These are phyloP conservation scores for Ophiocordyceps robertsii DNA, from an alignment of 2,329 filamentous ascomycete genomes.

Conservation along the genomic window DNA sequence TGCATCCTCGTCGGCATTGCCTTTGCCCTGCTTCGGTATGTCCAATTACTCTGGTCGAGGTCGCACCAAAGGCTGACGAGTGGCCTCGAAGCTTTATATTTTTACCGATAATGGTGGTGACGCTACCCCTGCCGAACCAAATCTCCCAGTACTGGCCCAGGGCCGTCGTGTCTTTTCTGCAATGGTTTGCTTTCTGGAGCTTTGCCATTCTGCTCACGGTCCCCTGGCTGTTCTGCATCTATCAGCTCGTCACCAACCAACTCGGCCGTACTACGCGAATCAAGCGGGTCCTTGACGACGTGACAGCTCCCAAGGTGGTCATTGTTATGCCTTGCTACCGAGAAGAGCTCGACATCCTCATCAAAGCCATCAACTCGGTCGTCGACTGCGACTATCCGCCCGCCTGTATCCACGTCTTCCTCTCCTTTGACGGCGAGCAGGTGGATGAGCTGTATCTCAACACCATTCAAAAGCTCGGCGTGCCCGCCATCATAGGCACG, in stretches of 20 bases:
- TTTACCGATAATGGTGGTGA: slow-evolving; percentile 88
- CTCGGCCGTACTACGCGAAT: slow-evolving; percentile 71
- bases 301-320: slow-evolving; percentile 82
- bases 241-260: slow-evolving; percentile 77
- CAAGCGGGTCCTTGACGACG: slow-evolving; percentile 71
- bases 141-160: slow-evolving; percentile 62
- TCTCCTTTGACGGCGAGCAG: slow-evolving; percentile 86
- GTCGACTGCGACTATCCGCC: slow-evolving; percentile 90
- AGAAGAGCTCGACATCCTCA: slow-evolving; percentile 70
- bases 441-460: slow-evolving; percentile 82
- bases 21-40: slow-evolving; percentile 65
- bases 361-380: slow-evolving; percentile 81
- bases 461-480: slow-evolving; percentile 73
- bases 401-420: slow-evolving; percentile 84
- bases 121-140: slow-evolving; percentile 64
- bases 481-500: slow-evolving; percentile 59
- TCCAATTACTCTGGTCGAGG: neutral
- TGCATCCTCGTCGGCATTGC: slow-evolving; percentile 61
- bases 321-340: slow-evolving; percentile 97
- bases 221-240: slow-evolving; percentile 88
- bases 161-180: slow-evolving; percentile 55
- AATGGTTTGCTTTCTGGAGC: slow-evolving; percentile 94
- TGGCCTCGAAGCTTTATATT: slow-evolving; percentile 53
- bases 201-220: slow-evolving; percentile 76
- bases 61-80: neutral